These are phyloP conservation scores for Cystobasidiopsis lactophilus DNA, from an alignment of 768 basidiomycete species.

Conservation along the genomic window DNA sequence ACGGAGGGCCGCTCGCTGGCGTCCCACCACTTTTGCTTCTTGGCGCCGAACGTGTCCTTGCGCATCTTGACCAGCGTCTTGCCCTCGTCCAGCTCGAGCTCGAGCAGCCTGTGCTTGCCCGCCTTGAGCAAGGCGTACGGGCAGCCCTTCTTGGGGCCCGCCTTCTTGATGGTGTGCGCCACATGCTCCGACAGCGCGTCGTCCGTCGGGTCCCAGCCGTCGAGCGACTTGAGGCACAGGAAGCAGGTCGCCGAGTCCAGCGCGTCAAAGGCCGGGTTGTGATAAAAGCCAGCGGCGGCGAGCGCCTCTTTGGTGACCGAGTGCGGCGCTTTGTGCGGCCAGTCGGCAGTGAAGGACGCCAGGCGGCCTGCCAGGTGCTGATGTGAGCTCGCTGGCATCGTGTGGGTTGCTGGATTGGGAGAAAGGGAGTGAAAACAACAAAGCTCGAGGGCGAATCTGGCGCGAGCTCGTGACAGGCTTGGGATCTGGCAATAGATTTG, in stretches of 20 bases:
- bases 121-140: conserved; percentile 15
- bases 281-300: conserved; percentile 79
- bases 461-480: too few species aligned
- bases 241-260: conserved; percentile 63
- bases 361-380: too few species aligned
- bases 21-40: conserved; percentile 7
- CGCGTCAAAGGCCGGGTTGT: conserved; percentile 42
- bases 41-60: conserved; percentile 9
- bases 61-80: background rate
- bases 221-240: conserved; percentile 55
- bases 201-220: conserved; percentile 64
- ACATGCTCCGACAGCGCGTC: conserved; percentile 71
- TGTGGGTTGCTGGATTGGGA: too few species aligned
- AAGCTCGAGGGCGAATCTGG: too few species aligned
- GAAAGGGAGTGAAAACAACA: too few species aligned
- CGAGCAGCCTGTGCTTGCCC: background rate
- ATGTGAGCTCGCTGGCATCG: too few species aligned
- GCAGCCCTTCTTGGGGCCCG: conserved; percentile 66
- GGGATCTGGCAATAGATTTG: too few species aligned
- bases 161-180: conserved; percentile 45
- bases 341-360: too few species aligned
- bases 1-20: conserved; percentile 2
- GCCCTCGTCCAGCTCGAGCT: background rate
- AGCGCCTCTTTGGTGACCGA: conserved; percentile 50
- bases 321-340: conserved; percentile 50